phyloP scores from a whole-genome alignment of 768 basidiomycete genomes.

The Leccinum subgranulosum region DNA sequence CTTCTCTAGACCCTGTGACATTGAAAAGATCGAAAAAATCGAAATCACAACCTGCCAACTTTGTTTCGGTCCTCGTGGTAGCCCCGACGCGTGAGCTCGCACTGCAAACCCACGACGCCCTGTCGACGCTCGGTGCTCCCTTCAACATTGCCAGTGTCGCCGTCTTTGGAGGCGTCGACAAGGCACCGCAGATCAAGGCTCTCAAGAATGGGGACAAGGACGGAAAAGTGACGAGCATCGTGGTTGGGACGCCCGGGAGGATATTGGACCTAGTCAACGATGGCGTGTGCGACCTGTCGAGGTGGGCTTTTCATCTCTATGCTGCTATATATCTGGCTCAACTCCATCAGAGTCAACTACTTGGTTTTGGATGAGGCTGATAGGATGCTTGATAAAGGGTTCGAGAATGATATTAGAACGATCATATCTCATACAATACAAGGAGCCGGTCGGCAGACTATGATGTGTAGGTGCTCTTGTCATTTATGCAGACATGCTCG shows the following conservation, averaged over 20 bases:
- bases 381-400: constrained; percentile 96
- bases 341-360: constrained; percentile 68
- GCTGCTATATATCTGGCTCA: background rate
- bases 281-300: constrained; percentile 76
- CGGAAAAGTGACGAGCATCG: constrained; percentile 61
- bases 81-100: constrained; percentile 97
- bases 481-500: background rate
- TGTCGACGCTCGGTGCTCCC: constrained; percentile 68
- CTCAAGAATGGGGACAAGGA: constrained; percentile 53
- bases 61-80: constrained; percentile 71
- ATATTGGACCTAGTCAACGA: constrained; percentile 90
- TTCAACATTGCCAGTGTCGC: constrained; percentile 81
- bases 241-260: constrained; percentile 95
- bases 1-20: constrained; percentile 16
- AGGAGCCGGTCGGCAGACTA: constrained; percentile 73
- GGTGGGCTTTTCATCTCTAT: constrained; percentile 41
- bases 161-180: constrained; percentile 93
- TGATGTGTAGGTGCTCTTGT: constrained; percentile 73
- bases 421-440: constrained; percentile 79
- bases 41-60: constrained; percentile 24
- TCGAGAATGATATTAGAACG: constrained; percentile 93
- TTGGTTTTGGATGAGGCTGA: constrained; percentile 97
- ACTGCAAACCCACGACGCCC: constrained; percentile 87
- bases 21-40: constrained; percentile 28
- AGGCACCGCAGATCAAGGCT: constrained; percentile 73